Evolutionary conservation across 495 filamentous ascomycete species (phyloP).

Genomic region (Penicillium antarcticum): DNA sequence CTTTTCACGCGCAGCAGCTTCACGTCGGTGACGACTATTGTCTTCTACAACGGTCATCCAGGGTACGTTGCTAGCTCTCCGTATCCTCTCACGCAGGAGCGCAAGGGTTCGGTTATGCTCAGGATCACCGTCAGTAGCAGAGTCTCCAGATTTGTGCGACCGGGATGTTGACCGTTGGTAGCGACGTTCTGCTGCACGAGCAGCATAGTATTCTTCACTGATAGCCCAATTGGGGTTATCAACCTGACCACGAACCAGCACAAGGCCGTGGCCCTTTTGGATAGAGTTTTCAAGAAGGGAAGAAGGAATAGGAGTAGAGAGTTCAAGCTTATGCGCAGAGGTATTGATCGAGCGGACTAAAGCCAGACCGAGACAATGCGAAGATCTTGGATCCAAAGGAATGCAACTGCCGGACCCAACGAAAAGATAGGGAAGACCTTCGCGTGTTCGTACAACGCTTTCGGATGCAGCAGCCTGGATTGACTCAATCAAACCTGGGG

Average conservation of each 20-base stretch:
- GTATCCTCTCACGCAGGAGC: constrained; percentile 31
- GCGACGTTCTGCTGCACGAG: constrained; percentile 35
- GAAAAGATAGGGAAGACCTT: constrained; percentile 43
- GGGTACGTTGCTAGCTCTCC: constrained; percentile 41
- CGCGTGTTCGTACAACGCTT: constrained; percentile 30
- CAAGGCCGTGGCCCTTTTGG: constrained; percentile 34
- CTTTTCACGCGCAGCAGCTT: constrained; percentile 30
- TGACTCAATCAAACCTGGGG: not conserved
- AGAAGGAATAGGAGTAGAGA: constrained; percentile 47
- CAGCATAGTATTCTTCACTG: constrained; percentile 43
- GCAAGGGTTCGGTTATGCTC: constrained; percentile 21
- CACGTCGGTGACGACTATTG: constrained; percentile 29
- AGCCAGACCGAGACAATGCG: constrained; percentile 50
- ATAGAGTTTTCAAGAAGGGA: constrained; percentile 28
- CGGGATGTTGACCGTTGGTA: constrained; percentile 23
- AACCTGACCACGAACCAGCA: constrained; percentile 51
- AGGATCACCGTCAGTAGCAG: constrained; percentile 8
- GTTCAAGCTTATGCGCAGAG: constrained; percentile 34
- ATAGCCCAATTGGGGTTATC: constrained; percentile 53
- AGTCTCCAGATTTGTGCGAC: constrained; percentile 21
- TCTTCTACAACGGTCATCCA: constrained; percentile 47
- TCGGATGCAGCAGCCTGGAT: constrained; percentile 9
- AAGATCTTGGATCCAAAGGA: constrained; percentile 41
- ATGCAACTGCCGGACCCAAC: constrained; percentile 34
- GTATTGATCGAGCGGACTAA: constrained; percentile 47